Evolutionary conservation across 352 stramenopile species (phyloP), one percentile per base, ranked within the genome.

Genomic region (Phytophthora sojae): DNA sequence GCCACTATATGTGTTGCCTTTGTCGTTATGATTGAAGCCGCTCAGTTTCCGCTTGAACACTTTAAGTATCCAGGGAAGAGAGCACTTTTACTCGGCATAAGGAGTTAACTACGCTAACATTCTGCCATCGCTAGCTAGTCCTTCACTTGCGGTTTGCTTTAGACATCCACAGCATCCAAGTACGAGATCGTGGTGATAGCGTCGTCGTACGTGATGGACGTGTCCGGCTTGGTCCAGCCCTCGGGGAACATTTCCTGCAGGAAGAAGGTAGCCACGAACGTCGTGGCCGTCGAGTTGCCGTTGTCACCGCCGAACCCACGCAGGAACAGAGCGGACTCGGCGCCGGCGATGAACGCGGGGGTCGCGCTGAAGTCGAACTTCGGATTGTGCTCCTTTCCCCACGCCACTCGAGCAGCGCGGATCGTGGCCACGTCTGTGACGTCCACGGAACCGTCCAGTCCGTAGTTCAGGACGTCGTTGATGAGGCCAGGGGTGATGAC

Each of bases 221-320:
- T 76, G 42, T 57, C 15, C 3, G 69, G 63, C 45, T 76, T 76
- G 52, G 17, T 61, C 69, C 69, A 72, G 45, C 63, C 69, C 21
- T 61, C 61, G 2, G 69, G 69, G 57, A 76, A 71, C 63, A 68
- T 76, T 39, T 76, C 69, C 51, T 64, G 55, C 21, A 76, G 21
- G 63, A 76, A 61, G 29, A 76, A 76, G 35, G 57, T 67, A 6
- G 69, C 57, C 25, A 64, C 57, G 35, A 69, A 76, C 6, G 45
- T 50, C 7, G 52, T 69, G 15, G 61, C 52, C 32, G 69, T 73
- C 45, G 58, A 69, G 39, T 71, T 69, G 52, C 64, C 37, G 32
- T 62, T 58, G 7, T 57, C 52, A 15, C 64, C 57, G 0, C 57
- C 64, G 6, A 71, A 71, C n/a, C 64, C 57, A 51, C 57, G 64